A percentile compares a stretch with the other conserved stretches of the same genome.
phyloP scores from a whole-genome alignment of 2,329 filamentous ascomycete species.

The Biscogniauxia mediterranea region DNA sequence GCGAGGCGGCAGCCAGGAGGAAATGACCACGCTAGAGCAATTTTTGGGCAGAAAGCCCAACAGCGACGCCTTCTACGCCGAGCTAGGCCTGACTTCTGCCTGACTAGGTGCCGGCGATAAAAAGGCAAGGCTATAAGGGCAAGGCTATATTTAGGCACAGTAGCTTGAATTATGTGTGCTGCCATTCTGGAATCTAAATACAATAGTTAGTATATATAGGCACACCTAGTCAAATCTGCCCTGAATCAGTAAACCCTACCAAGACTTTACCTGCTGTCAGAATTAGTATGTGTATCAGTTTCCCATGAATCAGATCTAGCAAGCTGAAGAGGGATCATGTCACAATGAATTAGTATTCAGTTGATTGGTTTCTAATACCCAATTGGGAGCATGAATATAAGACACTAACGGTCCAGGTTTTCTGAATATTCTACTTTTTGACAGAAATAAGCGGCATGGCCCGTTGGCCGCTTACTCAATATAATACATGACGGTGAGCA shows the following conservation, averaged over 20 bases:
- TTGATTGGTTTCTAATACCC: too few relatives aligned
- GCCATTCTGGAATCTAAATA: not conserved
- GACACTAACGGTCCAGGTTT: too few relatives aligned
- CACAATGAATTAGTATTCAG: too few relatives aligned
- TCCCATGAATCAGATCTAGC: not conserved
- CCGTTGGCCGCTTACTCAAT: too few relatives aligned
- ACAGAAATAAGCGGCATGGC: too few relatives aligned
- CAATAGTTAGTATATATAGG: not conserved
- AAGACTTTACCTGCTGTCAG: not conserved
- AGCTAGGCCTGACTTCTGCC: constrained; percentile 56
- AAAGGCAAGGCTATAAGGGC: not conserved
- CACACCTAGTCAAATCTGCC: not conserved
- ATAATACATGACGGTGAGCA: too few relatives aligned
- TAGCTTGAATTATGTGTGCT: not conserved
- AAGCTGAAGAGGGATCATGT: not conserved
- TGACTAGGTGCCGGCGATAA: constrained; percentile 1
- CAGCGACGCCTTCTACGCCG: constrained; percentile 76
- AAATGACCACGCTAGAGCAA: constrained; percentile 76
- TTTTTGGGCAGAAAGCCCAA: constrained; percentile 76
- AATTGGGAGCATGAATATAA: too few relatives aligned
- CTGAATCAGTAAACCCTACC: not conserved
- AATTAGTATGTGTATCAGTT: not conserved
- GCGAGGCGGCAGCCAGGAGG: constrained; percentile 73
- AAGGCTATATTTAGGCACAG: not conserved
- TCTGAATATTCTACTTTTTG: too few relatives aligned